Evolutionary conservation across 495 filamentous ascomycete genomes (phyloP).

Genomic region (Astrothelium subdiscretum): DNA sequence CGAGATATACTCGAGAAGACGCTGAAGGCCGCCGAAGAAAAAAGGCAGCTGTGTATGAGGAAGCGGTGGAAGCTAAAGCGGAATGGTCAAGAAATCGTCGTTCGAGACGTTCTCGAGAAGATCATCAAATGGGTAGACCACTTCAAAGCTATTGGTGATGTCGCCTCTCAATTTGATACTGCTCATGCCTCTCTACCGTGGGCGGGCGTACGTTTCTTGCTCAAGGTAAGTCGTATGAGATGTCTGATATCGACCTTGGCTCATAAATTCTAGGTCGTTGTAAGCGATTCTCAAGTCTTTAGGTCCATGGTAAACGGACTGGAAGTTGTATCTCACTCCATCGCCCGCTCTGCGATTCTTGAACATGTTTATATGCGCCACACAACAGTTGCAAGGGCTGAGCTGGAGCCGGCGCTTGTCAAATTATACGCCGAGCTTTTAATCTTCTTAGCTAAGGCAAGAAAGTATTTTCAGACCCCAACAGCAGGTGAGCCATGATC

Average conservation of each 20-base stretch:
- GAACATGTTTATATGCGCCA: not conserved
- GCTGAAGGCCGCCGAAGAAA: not conserved
- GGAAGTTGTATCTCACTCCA: not conserved
- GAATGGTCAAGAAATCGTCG: constrained; percentile 19
- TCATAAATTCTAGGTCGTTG: not conserved
- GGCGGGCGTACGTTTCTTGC: constrained; percentile 32
- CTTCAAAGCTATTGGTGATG: constrained; percentile 32
- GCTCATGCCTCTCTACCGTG: constrained; percentile 34
- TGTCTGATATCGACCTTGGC: not conserved
- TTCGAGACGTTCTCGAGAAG: constrained; percentile 29
- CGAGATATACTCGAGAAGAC: not conserved
- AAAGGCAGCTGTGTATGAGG: not conserved
- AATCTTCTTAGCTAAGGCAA: not conserved
- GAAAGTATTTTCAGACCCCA: not conserved
- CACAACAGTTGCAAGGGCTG: not conserved
- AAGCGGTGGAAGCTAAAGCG: constrained; percentile 6
- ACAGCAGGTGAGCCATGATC: not conserved
- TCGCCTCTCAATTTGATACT: constrained; percentile 30
- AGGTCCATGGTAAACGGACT: not conserved
- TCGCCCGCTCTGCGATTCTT: not conserved
- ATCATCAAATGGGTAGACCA: constrained; percentile 28
- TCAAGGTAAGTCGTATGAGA: constrained; percentile 19
- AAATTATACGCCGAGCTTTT: not conserved
- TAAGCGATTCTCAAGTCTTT: not conserved
- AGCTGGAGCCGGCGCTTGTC: not conserved